These are phyloP conservation scores for Fusarium pininemorale DNA, from an alignment of 2,329 filamentous ascomycete genomes.

Conservation along the genomic window DNA sequence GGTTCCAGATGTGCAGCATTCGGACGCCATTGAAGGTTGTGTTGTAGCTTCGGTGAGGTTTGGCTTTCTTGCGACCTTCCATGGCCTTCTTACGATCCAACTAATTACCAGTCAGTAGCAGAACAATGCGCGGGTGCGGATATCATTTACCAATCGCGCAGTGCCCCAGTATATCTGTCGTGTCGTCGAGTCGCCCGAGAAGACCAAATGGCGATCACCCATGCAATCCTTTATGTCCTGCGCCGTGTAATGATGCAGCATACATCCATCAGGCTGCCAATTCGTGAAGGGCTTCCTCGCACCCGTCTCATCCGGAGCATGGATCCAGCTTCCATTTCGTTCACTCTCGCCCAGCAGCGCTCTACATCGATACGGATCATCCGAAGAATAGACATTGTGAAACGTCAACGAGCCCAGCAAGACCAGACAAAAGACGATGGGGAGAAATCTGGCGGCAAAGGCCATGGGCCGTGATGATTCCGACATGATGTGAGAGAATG, in stretches of 20 bases:
- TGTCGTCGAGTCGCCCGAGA: slow-evolving; percentile 68
- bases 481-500: slow-evolving; percentile 16
- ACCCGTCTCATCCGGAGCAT: slow-evolving; percentile 44
- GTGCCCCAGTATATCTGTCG: slow-evolving; percentile 68
- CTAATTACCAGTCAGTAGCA: slow-evolving; percentile 14
- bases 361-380: slow-evolving; percentile 63
- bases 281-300: slow-evolving; percentile 50
- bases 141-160: slow-evolving; percentile 41
- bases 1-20: slow-evolving; percentile 70
- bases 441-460: slow-evolving; percentile 24
- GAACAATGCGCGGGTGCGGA: neutral
- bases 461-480: slow-evolving; percentile 4
- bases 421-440: slow-evolving; percentile 30
- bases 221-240: slow-evolving; percentile 65
- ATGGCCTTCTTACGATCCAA: slow-evolving; percentile 35
- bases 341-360: slow-evolving; percentile 48
- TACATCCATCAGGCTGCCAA: slow-evolving; percentile 70
- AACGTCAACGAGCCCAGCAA: slow-evolving; percentile 29
- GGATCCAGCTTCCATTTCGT: slow-evolving; percentile 61
- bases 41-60: slow-evolving; percentile 37
- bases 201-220: slow-evolving; percentile 60
- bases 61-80: neutral
- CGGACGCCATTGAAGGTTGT: slow-evolving; percentile 56
- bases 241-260: slow-evolving; percentile 63
- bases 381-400: slow-evolving; percentile 6